Evolutionary conservation across 1,139 yeast genomes (phyloP).

Genomic region (Groenewaldozyma auringiensis): DNA sequence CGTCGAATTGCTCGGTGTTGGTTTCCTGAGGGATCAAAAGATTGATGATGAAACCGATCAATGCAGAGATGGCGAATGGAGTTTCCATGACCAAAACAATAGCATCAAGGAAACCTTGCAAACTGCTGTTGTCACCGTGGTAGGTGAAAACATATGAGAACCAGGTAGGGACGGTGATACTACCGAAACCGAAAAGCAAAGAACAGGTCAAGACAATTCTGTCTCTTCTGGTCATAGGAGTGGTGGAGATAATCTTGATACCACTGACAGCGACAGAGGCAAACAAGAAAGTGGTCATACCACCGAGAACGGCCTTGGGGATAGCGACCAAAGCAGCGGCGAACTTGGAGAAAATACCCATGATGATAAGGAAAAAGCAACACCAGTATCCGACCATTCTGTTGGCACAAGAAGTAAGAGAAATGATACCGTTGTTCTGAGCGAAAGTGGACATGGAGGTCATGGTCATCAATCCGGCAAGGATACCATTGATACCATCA

Average conservation of each 20-base stretch:
- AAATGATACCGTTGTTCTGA: conserved; percentile 88
- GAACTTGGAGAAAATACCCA: conserved; percentile 85
- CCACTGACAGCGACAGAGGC: conserved; percentile 88
- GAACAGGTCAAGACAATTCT: conserved; percentile 75
- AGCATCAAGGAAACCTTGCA: conserved; percentile 71
- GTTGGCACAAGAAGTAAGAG: conserved; percentile 83
- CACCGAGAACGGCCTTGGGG: conserved; percentile 80
- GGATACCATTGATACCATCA: conserved; percentile 61
- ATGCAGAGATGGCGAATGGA: conserved; percentile 77
- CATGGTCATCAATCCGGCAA: conserved; percentile 57
- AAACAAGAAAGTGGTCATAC: conserved; percentile 86
- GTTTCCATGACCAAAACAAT: conserved; percentile 78
- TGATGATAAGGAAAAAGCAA: conserved; percentile 68
- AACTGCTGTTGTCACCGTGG: conserved; percentile 52
- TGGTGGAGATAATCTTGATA: conserved; percentile 62
- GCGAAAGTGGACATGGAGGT: conserved; percentile 89
- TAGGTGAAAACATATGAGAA: conserved; percentile 70
- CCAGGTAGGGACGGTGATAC: conserved; percentile 71
- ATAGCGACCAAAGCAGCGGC: conserved; percentile 84
- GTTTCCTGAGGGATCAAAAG: conserved; percentile 61
- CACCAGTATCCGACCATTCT: conserved; percentile 85
- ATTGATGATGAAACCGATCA: conserved; percentile 66
- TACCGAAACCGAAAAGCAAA: conserved; percentile 69
- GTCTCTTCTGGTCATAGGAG: conserved; percentile 76
- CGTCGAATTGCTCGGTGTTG: conserved; percentile 30